Base-by-base conservation (phyloP, 805 yeast species). In the Candida awuae region DNA sequence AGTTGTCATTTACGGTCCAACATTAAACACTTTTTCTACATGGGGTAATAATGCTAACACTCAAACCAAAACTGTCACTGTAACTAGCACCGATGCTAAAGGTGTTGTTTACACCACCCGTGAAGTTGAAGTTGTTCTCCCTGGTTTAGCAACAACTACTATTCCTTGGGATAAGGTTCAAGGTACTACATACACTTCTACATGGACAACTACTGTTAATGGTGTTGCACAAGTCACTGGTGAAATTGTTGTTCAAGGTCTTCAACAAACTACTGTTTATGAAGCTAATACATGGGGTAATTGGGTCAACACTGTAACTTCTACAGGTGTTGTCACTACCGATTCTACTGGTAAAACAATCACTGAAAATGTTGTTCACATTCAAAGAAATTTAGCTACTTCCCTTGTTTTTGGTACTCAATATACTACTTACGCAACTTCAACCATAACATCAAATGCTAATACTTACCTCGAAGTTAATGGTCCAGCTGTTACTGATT, bases 1-100 rank as follows among this genome's bases (percentile, higher is more conserved):
- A 5, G 18, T 39, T 34, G 30, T 19, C 8, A 26, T 34, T 14
- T 23, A 14, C 17, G 29, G 42, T 15, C 42, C 43, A n/a, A 14
- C 33, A 4, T 14, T 33, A 17, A 15, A 26, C n/a, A 36, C 35
- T 15, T 15, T 26, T 19, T n/a, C 23, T 8, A 19, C 35, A n/a
- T 19, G 9, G 13, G 35, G 30, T 16, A 16, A 30, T 29, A 28
- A 12, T 8, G 2, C 21, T 17, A 15, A 19, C 8, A 21, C 19
- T 14, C 14, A 16, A 8, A 32, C 39, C 3, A 17, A 10, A 8
- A 20, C 25, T 4, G 25, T 29, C n/a, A 23, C 37, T 10, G 15
- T 23, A 8, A 25, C 22, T 15, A 18, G 25, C 14, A 30, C 28
- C 1, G 16, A n/a, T 16, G 25, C 16, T 6, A 21, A 35, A 18